Percentiles rank a stretch among this genome's conserved stretches.
These are phyloP conservation scores for Ogataea siamensis DNA, from an alignment of 805 yeast species.

Conservation along the genomic window DNA sequence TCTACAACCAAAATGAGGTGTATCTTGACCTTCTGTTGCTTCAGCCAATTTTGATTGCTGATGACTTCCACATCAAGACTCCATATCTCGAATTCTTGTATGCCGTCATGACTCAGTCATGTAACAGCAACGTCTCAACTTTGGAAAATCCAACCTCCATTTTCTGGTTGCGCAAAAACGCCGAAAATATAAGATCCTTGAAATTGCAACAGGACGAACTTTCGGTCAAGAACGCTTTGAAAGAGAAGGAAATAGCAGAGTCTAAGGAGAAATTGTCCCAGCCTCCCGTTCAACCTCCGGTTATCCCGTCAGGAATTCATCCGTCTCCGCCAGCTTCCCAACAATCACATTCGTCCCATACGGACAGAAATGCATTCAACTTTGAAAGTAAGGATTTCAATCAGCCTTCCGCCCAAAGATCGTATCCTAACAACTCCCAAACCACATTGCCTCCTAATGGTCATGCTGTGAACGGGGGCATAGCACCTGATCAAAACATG, in stretches of 20 bases:
- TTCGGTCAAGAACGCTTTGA: slow-evolving; percentile 27
- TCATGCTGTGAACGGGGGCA: slow-evolving; percentile 6
- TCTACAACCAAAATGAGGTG: slow-evolving; percentile 52
- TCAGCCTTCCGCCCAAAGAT: slow-evolving; percentile 2
- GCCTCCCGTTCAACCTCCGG: slow-evolving; percentile 11
- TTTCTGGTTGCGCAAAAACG: slow-evolving; percentile 34
- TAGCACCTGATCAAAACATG: slow-evolving; percentile 14
- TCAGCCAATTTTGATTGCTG: slow-evolving; percentile 88
- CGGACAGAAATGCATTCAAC: neutral
- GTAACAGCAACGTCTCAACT: slow-evolving; percentile 44
- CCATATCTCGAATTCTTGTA: slow-evolving; percentile 88
- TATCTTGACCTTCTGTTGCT: slow-evolving; percentile 74
- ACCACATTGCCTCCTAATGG: slow-evolving; percentile 8
- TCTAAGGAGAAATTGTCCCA: slow-evolving; percentile 28
- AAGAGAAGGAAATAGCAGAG: slow-evolving; percentile 27
- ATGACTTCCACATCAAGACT: slow-evolving; percentile 79
- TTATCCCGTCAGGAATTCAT: slow-evolving; percentile 19
- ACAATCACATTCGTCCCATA: too few relatives aligned
- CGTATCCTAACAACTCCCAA: slow-evolving; percentile 11
- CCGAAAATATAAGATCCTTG: slow-evolving; percentile 29
- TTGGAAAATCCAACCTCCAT: slow-evolving; percentile 31
- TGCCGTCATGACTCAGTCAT: slow-evolving; percentile 68
- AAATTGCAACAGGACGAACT: slow-evolving; percentile 29
- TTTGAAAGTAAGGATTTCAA: slow-evolving; percentile 4
- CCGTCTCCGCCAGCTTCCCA: slow-evolving; percentile 14